Evolutionary conservation across 2,329 filamentous ascomycete genomes (phyloP), one percentile per base, ranked within the genome.

Genomic region (Talaromyces sp.): DNA sequence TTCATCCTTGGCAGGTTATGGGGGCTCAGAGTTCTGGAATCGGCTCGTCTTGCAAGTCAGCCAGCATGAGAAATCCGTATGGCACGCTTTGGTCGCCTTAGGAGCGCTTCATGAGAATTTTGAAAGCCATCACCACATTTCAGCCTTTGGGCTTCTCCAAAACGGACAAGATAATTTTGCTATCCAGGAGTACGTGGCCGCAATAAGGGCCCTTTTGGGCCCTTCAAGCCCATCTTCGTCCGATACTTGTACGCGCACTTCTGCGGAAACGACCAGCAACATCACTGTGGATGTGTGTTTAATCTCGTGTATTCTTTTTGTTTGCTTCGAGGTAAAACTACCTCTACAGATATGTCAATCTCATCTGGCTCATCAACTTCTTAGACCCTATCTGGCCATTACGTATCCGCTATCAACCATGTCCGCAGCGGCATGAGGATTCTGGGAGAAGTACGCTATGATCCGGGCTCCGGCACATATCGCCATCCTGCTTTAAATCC

Each of bases 81-180:
- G 65, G 56, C 68, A 72, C 61, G 64, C 67, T 2, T 59, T 69
- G 43, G 65, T 72, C n/a, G 68, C 68, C 3, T 41, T 71, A 12
- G 68, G 68, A 26, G 66, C 66, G n/a, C 60, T 71, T 27, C 69
- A 72, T 56, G 69, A 72, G 59, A 60, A 62, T 4, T 67, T 66
- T 21, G 63, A 66, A 17, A 19, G 24, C 17, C 19, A 51, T 56
- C 10, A 58, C 26, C 3, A 27, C 58, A 4, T 51, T n/a, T n/a
- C 6, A 6, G n/a, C 32, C 8, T 11, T 56, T 7, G 43, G 43
- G n/a, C 32, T 56, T 38, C 26, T 56, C 3, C 46, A 27, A 1
- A 43, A 35, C 0, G 9, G n/a, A n/a, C 43, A 53, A 32, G 32
- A 60, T 46, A 10, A 21, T 17, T 56, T 56, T 3, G 58, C 58